phyloP scores from a whole-genome alignment of 2,329 filamentous ascomycete species.

The Thelonectria rubi region DNA sequence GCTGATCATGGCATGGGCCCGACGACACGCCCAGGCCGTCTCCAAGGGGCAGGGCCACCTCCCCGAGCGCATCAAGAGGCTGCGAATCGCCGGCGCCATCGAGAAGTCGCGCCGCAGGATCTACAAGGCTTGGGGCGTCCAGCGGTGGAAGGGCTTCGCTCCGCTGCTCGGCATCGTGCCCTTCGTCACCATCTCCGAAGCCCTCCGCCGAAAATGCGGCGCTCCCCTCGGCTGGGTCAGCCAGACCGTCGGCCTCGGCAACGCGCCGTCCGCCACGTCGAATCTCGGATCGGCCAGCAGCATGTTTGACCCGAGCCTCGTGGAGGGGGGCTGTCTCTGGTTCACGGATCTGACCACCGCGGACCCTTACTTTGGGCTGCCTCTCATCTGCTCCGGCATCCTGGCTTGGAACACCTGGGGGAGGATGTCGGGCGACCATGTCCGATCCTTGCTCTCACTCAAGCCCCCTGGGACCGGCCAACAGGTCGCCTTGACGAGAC shows the following conservation, averaged over 20 bases:
- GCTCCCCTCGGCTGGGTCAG: slow-evolving; percentile 46
- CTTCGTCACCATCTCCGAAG: slow-evolving; percentile 62
- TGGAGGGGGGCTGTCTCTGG: slow-evolving; percentile 63
- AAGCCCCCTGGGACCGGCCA: slow-evolving; percentile 16
- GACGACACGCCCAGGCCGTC: slow-evolving; percentile 35
- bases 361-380: slow-evolving; percentile 62
- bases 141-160: slow-evolving; percentile 57
- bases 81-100: slow-evolving; percentile 39
- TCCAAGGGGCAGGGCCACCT: slow-evolving; percentile 17
- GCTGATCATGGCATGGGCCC: slow-evolving; percentile 46
- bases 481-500: slow-evolving; percentile 32
- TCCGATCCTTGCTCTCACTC: slow-evolving; percentile 41
- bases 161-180: slow-evolving; percentile 55
- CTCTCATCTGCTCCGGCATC: slow-evolving; percentile 48
- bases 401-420: slow-evolving; percentile 45
- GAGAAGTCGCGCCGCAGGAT: slow-evolving; percentile 47
- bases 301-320: slow-evolving; percentile 52
- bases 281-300: slow-evolving; percentile 38
- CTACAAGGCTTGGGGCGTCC: slow-evolving; percentile 52
- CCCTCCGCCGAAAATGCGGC: slow-evolving; percentile 56
- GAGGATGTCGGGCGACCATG: slow-evolving; percentile 41
- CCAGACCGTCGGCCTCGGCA: slow-evolving; percentile 43
- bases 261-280: slow-evolving; percentile 33
- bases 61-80: slow-evolving; percentile 32
- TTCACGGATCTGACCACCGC: slow-evolving; percentile 62